Percentiles rank a stretch among this genome's conserved stretches.
Evolutionary conservation across 1,139 yeast species (phyloP).

Genomic region (Arxiozyma telluris): DNA sequence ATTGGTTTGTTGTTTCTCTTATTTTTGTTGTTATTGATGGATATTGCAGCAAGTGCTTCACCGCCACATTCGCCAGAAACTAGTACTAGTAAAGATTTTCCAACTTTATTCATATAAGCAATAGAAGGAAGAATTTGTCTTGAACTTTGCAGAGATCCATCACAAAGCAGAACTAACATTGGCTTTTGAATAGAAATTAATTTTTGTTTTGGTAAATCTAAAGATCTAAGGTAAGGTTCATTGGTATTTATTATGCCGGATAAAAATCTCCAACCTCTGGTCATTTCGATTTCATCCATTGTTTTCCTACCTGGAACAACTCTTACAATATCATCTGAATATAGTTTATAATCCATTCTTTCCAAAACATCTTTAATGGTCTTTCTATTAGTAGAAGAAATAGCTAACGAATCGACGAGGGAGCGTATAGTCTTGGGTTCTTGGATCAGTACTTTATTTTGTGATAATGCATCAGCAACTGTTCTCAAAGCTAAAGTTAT

Average conservation of each 20-base stretch:
- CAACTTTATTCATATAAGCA: conserved; percentile 18
- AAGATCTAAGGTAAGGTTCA: conserved; percentile 24
- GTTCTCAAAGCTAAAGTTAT: conserved; percentile 9
- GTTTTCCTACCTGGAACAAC: conserved; percentile 23
- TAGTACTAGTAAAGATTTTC: conserved; percentile 21
- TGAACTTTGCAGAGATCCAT: conserved; percentile 24
- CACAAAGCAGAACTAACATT: conserved; percentile 22
- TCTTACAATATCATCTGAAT: conserved; percentile 25
- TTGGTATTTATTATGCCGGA: conserved; percentile 23
- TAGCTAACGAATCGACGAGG: conserved; percentile 14
- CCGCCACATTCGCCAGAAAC: conserved; percentile 25
- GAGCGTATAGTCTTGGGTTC: conserved; percentile 13
- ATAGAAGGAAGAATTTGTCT: conserved; percentile 24
- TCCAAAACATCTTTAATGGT: conserved; percentile 15
- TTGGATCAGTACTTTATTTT: conserved; percentile 12
- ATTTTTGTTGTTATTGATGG: conserved; percentile 27
- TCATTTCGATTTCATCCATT: conserved; percentile 22
- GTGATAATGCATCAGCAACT: conserved; percentile 13
- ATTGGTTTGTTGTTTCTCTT: conserved; percentile 17
- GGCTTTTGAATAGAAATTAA: conserved; percentile 20
- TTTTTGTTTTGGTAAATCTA: conserved; percentile 21
- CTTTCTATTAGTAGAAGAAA: conserved; percentile 10
- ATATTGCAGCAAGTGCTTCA: conserved; percentile 26
- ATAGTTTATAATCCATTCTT: conserved; percentile 20
- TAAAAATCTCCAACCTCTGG: conserved; percentile 27